Percentiles rank a stretch among this genome's conserved stretches.
phyloP scores from a whole-genome alignment of 1,139 yeast genomes.

The Pichia cactophila region DNA sequence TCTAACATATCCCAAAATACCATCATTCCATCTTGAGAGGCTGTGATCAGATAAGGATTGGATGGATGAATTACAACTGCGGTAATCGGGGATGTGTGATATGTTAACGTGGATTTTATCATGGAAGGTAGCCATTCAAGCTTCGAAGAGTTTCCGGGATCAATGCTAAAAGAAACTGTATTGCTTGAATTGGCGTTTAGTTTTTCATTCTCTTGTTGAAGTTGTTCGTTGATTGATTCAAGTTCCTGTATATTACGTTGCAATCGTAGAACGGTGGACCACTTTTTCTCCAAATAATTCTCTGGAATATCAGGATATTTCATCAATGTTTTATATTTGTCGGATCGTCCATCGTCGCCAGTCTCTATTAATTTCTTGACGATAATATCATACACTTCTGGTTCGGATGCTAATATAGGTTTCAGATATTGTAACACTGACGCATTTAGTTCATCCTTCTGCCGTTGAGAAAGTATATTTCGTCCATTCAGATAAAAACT shows the following conservation, averaged over 20 bases:
- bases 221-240: conserved; percentile 26
- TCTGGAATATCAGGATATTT: conserved; percentile 28
- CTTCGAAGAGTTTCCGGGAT: conserved; percentile 22
- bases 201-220: conserved; percentile 18
- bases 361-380: neutral
- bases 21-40: conserved; percentile 68
- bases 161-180: neutral
- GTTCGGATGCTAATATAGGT: conserved; percentile 6
- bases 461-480: conserved; percentile 11
- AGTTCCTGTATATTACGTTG: conserved; percentile 67
- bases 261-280: conserved; percentile 79
- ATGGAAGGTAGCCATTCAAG: conserved; percentile 65
- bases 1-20: conserved; percentile 67
- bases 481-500: conserved; percentile 4
- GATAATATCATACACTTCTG: conserved; percentile 1
- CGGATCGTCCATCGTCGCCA: too few species aligned
- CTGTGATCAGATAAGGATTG: conserved; percentile 58
- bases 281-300: conserved; percentile 64
- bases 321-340: neutral
- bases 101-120: conserved; percentile 42
- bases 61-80: conserved; percentile 67
- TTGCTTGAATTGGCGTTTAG: conserved; percentile 9
- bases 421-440: conserved; percentile 16
- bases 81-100: conserved; percentile 56
- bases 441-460: conserved; percentile 11